phyloP scores from a whole-genome alignment of 2,329 filamentous ascomycete species.

The Clonostachys byssicola region DNA sequence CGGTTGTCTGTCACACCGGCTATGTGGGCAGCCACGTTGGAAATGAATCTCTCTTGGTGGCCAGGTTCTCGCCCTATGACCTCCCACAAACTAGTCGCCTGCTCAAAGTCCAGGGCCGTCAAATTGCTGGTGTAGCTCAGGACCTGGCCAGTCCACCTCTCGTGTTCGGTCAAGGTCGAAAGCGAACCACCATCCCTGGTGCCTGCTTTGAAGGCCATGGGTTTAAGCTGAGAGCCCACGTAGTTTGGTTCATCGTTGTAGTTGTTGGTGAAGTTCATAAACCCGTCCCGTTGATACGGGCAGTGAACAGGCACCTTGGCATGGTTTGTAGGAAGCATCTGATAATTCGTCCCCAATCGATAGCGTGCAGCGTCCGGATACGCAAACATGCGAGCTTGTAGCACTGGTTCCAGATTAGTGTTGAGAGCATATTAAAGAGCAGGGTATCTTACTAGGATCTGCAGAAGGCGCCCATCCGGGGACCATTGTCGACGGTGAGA shows the following conservation, averaged over 20 bases:
- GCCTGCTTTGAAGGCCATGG: background rate
- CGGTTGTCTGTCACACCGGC: background rate
- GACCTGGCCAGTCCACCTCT: slow-evolving; percentile 2
- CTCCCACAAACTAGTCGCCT: slow-evolving; percentile 42
- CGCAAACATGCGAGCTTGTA: slow-evolving; percentile 44
- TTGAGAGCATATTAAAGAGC: background rate
- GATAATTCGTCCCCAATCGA: slow-evolving; percentile 46
- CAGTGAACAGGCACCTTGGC: slow-evolving; percentile 8
- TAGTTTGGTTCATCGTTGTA: slow-evolving; percentile 19
- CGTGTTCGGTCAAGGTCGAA: background rate
- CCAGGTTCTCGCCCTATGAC: slow-evolving; percentile 41
- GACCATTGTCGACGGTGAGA: slow-evolving; percentile 44
- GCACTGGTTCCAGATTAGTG: slow-evolving; percentile 12
- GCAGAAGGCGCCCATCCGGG: slow-evolving; percentile 43
- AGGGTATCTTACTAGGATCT: slow-evolving; percentile 23
- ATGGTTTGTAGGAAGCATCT: slow-evolving; percentile 35
- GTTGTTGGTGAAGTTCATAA: slow-evolving; percentile 13
- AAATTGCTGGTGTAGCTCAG: slow-evolving; percentile 40
- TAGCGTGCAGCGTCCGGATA: slow-evolving; percentile 46
- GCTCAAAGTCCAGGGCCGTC: slow-evolving; percentile 43
- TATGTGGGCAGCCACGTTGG: slow-evolving; percentile 14
- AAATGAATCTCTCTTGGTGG: slow-evolving; percentile 57
- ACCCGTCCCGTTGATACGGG: slow-evolving; percentile 13
- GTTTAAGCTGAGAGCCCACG: slow-evolving; percentile 11
- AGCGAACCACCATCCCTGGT: background rate